Evolutionary conservation across 73 alveolate genomes (phyloP).

Genomic region (Paramecium tetraurelia): DNA sequence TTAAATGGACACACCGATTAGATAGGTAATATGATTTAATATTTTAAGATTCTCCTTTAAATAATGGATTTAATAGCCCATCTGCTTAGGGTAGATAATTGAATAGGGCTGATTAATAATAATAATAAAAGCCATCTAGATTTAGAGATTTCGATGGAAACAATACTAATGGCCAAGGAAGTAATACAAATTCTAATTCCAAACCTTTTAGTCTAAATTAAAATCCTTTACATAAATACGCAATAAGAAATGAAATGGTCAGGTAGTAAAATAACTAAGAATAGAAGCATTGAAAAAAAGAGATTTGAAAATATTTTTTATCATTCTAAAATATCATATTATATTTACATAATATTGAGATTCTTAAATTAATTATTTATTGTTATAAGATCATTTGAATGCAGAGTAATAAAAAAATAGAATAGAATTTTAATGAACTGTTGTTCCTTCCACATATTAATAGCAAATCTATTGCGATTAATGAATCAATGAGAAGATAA

Average conservation of each 20-base stretch:
- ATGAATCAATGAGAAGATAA: background rate
- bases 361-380: background rate
- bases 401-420: background rate
- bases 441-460: background rate
- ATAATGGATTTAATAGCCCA: slow-evolving; percentile 33
- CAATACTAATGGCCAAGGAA: background rate
- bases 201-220: background rate
- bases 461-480: background rate
- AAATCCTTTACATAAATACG: slow-evolving; percentile 20
- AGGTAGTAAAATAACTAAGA: background rate
- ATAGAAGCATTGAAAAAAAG: background rate
- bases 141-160: background rate
- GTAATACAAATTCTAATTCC: background rate
- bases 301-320: background rate
- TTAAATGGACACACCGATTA: background rate
- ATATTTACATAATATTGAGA: background rate
- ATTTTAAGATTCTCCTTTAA: background rate
- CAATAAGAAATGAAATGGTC: slow-evolving; percentile 27
- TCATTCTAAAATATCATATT: background rate
- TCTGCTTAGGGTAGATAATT: background rate
- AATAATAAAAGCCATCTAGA: background rate
- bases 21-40: background rate
- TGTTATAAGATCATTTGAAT: background rate
- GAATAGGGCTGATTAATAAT: background rate
- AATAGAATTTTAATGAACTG: background rate